Percentiles rank a stretch among this genome's conserved stretches.
phyloP scores from a whole-genome alignment of 2,329 filamentous ascomycete genomes.

The Sporothrix pseudoabietina region DNA sequence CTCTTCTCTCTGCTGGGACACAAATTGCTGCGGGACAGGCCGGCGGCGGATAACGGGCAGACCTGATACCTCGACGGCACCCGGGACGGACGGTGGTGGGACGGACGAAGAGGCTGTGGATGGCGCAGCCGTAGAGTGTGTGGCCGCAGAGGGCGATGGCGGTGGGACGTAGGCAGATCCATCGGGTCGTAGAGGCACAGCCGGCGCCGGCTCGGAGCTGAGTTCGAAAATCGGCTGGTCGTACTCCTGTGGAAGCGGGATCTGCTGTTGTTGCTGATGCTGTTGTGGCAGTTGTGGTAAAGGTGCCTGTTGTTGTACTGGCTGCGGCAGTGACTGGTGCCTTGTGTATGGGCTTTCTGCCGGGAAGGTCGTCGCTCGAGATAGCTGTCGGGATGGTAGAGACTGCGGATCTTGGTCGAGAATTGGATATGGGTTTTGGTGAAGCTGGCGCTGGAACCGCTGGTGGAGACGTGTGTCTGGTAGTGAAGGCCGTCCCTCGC shows the following conservation, averaged over 20 bases:
- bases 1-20: slow-evolving; percentile 20
- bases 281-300: neutral
- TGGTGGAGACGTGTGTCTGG: slow-evolving; percentile 30
- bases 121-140: neutral
- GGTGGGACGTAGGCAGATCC: slow-evolving; percentile 4
- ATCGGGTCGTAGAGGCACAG: slow-evolving; percentile 15
- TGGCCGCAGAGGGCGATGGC: neutral
- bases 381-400: neutral
- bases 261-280: neutral
- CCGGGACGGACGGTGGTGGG: slow-evolving; percentile 9
- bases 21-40: slow-evolving; percentile 25
- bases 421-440: neutral
- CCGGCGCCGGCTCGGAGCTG: slow-evolving; percentile 8
- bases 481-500: neutral
- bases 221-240: slow-evolving; percentile 25
- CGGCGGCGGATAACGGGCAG: slow-evolving; percentile 29
- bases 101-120: neutral
- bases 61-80: slow-evolving; percentile 19
- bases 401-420: neutral
- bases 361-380: neutral
- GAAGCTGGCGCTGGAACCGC: slow-evolving; percentile 11
- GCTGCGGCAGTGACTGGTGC: neutral
- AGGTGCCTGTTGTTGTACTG: neutral
- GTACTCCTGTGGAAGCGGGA: neutral
- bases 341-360: neutral